Conservation (phyloP, 371 early-diverging fungal genomes). For the Mortierella sp. region DNA sequence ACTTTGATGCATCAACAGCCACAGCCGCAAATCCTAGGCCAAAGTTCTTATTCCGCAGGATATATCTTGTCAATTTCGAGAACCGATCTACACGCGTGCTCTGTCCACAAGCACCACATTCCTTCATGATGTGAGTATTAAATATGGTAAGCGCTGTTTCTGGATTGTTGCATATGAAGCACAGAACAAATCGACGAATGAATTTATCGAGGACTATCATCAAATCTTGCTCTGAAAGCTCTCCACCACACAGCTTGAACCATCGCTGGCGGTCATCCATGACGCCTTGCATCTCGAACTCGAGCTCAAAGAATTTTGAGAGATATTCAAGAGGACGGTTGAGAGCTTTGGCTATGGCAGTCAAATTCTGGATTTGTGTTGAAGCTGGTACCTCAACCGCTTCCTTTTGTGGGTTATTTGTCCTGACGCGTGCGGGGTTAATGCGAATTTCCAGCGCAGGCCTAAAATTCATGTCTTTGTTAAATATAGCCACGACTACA, state of each 20-base stretch:
- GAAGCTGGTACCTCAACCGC: constrained; percentile 52
- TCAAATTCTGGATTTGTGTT: constrained; percentile 48
- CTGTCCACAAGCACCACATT: constrained; percentile 56
- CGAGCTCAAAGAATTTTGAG: constrained; percentile 49
- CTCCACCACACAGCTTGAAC: constrained; percentile 43
- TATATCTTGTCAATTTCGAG: constrained; percentile 44
- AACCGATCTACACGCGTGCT: constrained; percentile 47
- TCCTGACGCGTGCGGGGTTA: constrained; percentile 50
- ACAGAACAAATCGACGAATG: constrained; percentile 53
- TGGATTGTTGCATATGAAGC: constrained; percentile 51
- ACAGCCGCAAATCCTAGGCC: constrained; percentile 36
- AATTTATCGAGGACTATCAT: constrained; percentile 50
- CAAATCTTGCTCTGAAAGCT: constrained; percentile 30
- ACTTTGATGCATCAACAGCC: constrained; percentile 38
- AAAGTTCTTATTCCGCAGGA: constrained; percentile 44
- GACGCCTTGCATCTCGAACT: constrained; percentile 44
- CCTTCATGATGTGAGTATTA: constrained; percentile 49
- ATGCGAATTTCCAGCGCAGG: constrained; percentile 51
- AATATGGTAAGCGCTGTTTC: constrained; percentile 49
- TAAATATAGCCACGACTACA: not conserved
- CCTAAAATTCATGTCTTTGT: constrained; percentile 16
- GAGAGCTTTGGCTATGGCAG: constrained; percentile 39
- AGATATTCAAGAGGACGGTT: constrained; percentile 51
- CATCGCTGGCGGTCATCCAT: constrained; percentile 44
- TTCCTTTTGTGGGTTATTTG: constrained; percentile 43